Conservation (phyloP, 2,329 filamentous ascomycete species). For the Sporothrix brunneoviolacea region DNA sequence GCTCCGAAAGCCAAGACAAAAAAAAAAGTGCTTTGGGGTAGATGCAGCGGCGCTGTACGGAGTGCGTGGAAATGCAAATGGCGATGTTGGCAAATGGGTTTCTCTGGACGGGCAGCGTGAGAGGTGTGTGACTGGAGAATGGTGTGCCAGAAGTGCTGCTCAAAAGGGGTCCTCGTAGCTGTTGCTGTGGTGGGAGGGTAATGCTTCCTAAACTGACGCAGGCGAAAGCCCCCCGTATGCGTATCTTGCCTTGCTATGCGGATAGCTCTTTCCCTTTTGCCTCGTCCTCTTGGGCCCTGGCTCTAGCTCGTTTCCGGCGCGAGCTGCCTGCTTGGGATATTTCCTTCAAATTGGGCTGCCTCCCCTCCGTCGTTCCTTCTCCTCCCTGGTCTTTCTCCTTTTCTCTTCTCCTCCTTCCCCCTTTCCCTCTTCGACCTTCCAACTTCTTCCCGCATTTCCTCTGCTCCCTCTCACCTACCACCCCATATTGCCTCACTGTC, state of each 20-base stretch:
- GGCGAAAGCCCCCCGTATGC: no score
- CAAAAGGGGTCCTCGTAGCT: no score
- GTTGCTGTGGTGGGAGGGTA: no score
- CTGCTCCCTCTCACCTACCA: not conserved
- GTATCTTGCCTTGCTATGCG: not conserved
- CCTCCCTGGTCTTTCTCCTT: not conserved
- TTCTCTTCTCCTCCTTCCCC: not conserved
- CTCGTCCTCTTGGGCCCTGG: not conserved
- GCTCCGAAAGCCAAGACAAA: no score
- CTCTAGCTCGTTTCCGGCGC: not conserved
- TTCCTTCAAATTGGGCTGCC: conserved; percentile 11
- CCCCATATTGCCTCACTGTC: conserved; percentile 1
- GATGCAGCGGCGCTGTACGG: no score
- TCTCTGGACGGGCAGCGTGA: no score
- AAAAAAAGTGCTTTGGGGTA: no score
- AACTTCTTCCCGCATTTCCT: not conserved
- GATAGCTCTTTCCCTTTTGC: conserved; percentile 7
- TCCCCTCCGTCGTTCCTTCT: not conserved
- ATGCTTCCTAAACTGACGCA: no score
- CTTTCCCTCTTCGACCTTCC: not conserved
- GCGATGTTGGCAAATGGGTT: no score
- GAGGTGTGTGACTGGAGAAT: no score
- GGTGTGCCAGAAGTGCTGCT: no score
- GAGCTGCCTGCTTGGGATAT: conserved; percentile 2
- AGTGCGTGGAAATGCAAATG: no score